Percentiles rank a stretch among this genome's conserved stretches.
phyloP scores from a whole-genome alignment of 106 monocot species.

The Allium fistulosum region DNA sequence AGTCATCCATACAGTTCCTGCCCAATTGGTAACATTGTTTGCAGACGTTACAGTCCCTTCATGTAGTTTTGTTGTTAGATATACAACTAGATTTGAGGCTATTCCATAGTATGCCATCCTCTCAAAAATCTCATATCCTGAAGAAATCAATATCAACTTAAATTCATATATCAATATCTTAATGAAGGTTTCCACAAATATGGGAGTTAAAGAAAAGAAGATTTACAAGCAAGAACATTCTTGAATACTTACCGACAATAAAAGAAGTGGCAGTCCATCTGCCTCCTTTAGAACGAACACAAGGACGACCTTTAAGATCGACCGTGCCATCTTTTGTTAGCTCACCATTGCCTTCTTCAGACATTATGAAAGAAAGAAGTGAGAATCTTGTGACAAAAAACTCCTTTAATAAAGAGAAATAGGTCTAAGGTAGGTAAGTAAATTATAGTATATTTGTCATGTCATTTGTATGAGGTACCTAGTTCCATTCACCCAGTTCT shows the following conservation, averaged over 20 bases:
- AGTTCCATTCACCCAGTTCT: neutral
- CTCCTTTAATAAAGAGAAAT: neutral
- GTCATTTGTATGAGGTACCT: slow-evolving; percentile 1
- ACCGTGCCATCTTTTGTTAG: slow-evolving; percentile 39
- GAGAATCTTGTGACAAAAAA: neutral
- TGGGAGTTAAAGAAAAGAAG: neutral
- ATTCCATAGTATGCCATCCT: slow-evolving; percentile 55
- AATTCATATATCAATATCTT: neutral
- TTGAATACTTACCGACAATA: slow-evolving; percentile 28
- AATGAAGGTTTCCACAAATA: neutral
- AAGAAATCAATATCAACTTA: neutral
- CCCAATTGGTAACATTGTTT: slow-evolving; percentile 60
- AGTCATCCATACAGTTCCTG: slow-evolving; percentile 39
- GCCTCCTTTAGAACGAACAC: slow-evolving; percentile 29
- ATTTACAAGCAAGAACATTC: neutral
- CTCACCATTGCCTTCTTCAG: slow-evolving; percentile 5
- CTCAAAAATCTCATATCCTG: slow-evolving; percentile 50
- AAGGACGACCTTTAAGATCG: slow-evolving; percentile 38
- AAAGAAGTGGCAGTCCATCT: slow-evolving; percentile 48
- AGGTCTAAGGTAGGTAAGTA: neutral
- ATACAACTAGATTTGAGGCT: slow-evolving; percentile 43
- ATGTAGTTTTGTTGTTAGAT: slow-evolving; percentile 47
- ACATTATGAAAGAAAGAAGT: neutral
- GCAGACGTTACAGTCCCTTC: slow-evolving; percentile 42
- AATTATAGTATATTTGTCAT: neutral